A percentile compares a stretch with the other conserved stretches of the same genome.
Evolutionary conservation across 2,329 filamentous ascomycete genomes (phyloP).

Genomic region (Cryphonectria naterciae): DNA sequence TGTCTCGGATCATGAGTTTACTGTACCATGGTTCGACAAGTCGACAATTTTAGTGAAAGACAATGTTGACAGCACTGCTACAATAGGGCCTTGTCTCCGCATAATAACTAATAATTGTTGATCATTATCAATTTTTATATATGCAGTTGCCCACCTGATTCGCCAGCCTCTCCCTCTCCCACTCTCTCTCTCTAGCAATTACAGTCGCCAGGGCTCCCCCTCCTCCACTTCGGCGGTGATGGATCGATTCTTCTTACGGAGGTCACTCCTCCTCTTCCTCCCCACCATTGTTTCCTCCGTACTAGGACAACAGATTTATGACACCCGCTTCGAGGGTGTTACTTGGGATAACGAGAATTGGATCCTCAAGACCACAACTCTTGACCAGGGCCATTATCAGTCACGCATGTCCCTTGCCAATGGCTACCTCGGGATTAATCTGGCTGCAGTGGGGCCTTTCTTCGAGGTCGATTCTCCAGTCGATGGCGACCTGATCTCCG

Average conservation of each 20-base stretch:
- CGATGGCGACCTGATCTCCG: slow-evolving; percentile 50
- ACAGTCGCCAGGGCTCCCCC: too few relatives aligned
- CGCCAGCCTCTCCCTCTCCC: neutral
- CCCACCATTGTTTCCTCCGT: neutral
- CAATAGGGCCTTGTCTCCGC: neutral
- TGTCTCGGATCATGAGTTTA: neutral
- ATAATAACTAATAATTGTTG: neutral
- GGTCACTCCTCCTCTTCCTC: slow-evolving; percentile 4
- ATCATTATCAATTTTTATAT: neutral
- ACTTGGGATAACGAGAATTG: slow-evolving; percentile 37
- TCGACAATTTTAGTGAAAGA: neutral
- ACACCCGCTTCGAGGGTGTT: slow-evolving; percentile 35
- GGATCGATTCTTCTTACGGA: neutral
- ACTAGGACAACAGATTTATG: slow-evolving; percentile 25
- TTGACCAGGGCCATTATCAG: slow-evolving; percentile 36
- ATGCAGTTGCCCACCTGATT: neutral
- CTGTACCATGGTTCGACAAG: neutral
- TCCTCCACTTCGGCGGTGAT: neutral
- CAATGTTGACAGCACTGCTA: neutral
- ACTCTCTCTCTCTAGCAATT: neutral
- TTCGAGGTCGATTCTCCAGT: slow-evolving; percentile 34
- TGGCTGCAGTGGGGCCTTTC: slow-evolving; percentile 36
- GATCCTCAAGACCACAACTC: slow-evolving; percentile 33
- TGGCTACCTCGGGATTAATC: slow-evolving; percentile 37
- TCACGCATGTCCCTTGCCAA: slow-evolving; percentile 38